A percentile compares a stretch with the other conserved stretches of the same genome.
Conservation (phyloP, 176 grass and related monocot genomes). For the Themeda triandra region DNA sequence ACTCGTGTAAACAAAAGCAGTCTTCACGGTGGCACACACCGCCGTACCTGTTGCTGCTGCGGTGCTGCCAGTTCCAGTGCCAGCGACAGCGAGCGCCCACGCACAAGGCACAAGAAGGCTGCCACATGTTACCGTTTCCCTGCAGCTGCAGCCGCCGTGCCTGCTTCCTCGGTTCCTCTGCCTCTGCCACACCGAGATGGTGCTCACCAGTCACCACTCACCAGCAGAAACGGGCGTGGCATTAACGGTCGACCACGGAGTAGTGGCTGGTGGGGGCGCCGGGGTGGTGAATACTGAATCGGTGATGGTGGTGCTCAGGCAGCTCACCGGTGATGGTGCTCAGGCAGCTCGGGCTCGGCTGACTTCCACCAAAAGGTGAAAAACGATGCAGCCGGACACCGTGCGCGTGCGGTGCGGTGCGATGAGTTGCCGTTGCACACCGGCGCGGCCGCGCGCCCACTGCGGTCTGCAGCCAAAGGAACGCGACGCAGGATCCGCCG, state of each 20-base stretch:
- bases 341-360: no score
- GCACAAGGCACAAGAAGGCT: not conserved
- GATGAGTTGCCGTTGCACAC: no score
- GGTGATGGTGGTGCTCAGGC: not conserved
- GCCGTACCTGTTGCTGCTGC: no score
- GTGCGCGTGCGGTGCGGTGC: no score
- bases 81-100: not conserved
- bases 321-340: not conserved
- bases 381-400: not conserved
- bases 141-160: not conserved
- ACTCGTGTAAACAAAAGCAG: not conserved
- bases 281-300: not conserved
- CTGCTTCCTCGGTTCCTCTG: not conserved
- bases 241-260: slow-evolving; percentile 24
- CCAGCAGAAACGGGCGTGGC: not conserved
- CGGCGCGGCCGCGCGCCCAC: no score
- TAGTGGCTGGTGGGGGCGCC: not conserved
- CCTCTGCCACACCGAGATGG: no score
- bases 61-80: not conserved
- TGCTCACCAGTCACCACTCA: no score
- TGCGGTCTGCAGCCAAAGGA: not conserved
- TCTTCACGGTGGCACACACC: no score
- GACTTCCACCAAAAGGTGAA: no score
- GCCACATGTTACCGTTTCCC: slow-evolving; percentile 2
- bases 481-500: not conserved